Percentiles rank a stretch among this genome's conserved stretches.
phyloP scores from a whole-genome alignment of 495 filamentous ascomycete species.

The Extremus antarcticus region DNA sequence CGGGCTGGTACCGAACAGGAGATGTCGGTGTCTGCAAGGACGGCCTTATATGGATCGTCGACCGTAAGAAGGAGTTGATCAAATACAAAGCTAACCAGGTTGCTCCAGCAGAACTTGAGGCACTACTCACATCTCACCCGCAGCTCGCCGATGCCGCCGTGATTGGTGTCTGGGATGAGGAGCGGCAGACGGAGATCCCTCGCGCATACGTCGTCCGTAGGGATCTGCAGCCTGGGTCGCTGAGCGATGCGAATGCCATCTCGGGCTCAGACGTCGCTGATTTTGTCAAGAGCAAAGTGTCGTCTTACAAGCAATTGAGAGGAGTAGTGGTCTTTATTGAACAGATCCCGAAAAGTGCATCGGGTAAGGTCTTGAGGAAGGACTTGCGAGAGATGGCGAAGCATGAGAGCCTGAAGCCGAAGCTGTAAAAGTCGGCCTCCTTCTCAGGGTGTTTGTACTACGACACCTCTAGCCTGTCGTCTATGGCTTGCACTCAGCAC shows the following conservation, averaged over 20 bases:
- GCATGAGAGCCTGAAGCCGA: conserved; percentile 24
- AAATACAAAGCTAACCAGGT: conserved; percentile 47
- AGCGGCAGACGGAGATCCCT: conserved; percentile 64
- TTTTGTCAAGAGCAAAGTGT: conserved; percentile 50
- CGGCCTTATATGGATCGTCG: conserved; percentile 60
- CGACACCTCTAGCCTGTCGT: neutral
- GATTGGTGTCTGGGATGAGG: conserved; percentile 53
- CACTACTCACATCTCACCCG: conserved; percentile 57
- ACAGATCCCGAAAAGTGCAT: conserved; percentile 67
- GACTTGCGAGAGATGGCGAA: conserved; percentile 44
- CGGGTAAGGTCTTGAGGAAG: conserved; percentile 76
- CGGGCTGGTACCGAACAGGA: conserved; percentile 62
- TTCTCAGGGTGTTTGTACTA: neutral
- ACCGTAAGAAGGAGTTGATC: conserved; percentile 66
- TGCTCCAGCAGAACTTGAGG: conserved; percentile 60
- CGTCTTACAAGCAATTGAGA: conserved; percentile 62
- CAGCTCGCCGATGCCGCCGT: conserved; percentile 72
- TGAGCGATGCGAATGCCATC: conserved; percentile 32
- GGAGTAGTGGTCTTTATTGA: conserved; percentile 75
- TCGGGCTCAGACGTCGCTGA: conserved; percentile 32
- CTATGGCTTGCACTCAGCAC: too few relatives aligned
- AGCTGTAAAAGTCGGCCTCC: neutral
- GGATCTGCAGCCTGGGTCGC: conserved; percentile 15
- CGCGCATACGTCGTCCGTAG: conserved; percentile 63
- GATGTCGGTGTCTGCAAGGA: conserved; percentile 56